A percentile compares a stretch with the other conserved stretches of the same genome.
phyloP scores from a whole-genome alignment of 2,329 filamentous ascomycete genomes.

The Hypoxylon sp. region DNA sequence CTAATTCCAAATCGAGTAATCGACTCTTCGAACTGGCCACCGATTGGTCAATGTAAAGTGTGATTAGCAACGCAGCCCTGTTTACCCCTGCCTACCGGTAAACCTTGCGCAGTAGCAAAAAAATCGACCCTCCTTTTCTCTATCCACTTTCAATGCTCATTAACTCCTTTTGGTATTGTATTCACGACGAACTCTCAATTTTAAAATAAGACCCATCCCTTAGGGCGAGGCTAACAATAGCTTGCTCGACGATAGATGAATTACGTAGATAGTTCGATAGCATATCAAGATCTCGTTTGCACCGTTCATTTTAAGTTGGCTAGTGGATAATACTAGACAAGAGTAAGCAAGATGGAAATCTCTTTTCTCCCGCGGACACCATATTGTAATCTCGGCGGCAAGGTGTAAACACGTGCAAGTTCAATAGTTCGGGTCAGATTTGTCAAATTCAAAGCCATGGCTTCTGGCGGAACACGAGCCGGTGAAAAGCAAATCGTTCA shows the following conservation, averaged over 20 bases:
- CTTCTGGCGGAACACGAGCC: slow-evolving; percentile 5
- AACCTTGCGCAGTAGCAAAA: slow-evolving; percentile 35
- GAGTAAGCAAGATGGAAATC: slow-evolving; percentile 1
- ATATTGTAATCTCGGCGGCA: slow-evolving; percentile 27
- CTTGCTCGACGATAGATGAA: slow-evolving; percentile 10
- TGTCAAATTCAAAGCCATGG: slow-evolving; percentile 32
- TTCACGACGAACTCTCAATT: slow-evolving; percentile 14
- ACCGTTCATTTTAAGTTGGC: background rate
- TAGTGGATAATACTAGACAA: background rate
- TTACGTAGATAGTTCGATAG: slow-evolving; percentile 18
- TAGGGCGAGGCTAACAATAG: slow-evolving; percentile 24
- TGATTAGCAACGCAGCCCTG: slow-evolving; percentile 43
- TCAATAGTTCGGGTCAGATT: slow-evolving; percentile 40
- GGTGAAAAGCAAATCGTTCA: slow-evolving; percentile 29
- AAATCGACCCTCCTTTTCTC: slow-evolving; percentile 32
- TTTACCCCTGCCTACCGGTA: slow-evolving; percentile 40
- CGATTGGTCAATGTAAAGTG: slow-evolving; percentile 37
- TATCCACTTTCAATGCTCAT: slow-evolving; percentile 19
- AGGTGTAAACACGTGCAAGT: slow-evolving; percentile 35
- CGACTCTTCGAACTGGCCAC: slow-evolving; percentile 13
- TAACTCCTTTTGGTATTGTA: slow-evolving; percentile 5
- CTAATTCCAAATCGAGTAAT: slow-evolving; percentile 40
- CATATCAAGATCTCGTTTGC: slow-evolving; percentile 10
- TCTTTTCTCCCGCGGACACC: slow-evolving; percentile 25
- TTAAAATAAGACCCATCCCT: slow-evolving; percentile 15